phyloP scores from a whole-genome alignment of 2,329 filamentous ascomycete species.

The Paecilomyces niveus region DNA sequence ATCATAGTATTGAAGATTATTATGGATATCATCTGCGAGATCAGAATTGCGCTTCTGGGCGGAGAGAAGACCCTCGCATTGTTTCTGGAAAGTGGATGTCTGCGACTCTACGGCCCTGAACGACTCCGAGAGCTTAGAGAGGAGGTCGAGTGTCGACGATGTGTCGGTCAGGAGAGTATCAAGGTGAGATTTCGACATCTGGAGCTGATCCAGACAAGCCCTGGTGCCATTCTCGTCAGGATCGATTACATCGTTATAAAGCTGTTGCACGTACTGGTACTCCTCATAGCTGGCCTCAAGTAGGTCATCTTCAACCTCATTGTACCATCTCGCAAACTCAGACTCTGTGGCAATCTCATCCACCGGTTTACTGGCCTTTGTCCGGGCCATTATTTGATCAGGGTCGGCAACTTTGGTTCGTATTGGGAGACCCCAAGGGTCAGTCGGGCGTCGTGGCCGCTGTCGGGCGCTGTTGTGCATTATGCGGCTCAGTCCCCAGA shows the following conservation, averaged over 20 bases:
- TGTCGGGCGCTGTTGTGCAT: conserved; percentile 24
- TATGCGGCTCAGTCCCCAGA: conserved; percentile 3
- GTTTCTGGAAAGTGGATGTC: conserved; percentile 85
- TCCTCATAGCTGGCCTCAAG: conserved; percentile 77
- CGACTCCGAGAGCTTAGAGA: conserved; percentile 73
- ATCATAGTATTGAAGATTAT: conserved; percentile 88
- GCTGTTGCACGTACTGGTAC: conserved; percentile 58
- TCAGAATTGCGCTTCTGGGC: conserved; percentile 74
- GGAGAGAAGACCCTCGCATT: conserved; percentile 78
- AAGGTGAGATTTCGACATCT: conserved; percentile 73
- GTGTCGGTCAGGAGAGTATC: conserved; percentile 72
- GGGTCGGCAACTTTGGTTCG: neutral
- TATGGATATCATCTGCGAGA: conserved; percentile 76
- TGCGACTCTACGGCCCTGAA: conserved; percentile 84
- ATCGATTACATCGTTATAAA: neutral
- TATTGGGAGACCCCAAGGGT: conserved; percentile 25
- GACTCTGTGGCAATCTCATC: conserved; percentile 50
- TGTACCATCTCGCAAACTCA: conserved; percentile 54
- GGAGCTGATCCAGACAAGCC: conserved; percentile 73
- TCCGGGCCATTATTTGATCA: conserved; percentile 7
- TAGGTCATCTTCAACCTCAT: conserved; percentile 57
- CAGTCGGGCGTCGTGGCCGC: conserved; percentile 30
- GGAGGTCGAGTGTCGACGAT: conserved; percentile 63
- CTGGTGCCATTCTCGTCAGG: conserved; percentile 33
- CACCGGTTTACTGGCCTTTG: conserved; percentile 10